phyloP scores from a whole-genome alignment of 75 land plant species.

The Cunninghamia lanceolata region DNA sequence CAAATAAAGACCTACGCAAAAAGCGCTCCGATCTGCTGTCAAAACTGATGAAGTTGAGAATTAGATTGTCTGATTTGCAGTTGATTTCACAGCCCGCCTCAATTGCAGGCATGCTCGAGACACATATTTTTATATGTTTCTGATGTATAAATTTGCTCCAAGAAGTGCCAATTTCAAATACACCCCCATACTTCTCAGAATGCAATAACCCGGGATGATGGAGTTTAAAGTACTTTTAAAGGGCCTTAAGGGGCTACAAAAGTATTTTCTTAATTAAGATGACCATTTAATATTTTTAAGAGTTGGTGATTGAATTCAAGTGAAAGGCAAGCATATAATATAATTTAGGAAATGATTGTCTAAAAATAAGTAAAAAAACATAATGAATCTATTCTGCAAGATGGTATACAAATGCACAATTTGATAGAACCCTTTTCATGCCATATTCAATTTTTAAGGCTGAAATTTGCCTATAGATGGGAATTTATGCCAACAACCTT shows the following conservation, averaged over 20 bases:
- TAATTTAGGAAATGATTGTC: background rate
- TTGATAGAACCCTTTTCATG: background rate
- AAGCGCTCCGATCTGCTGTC: too few species aligned
- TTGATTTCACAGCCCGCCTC: background rate
- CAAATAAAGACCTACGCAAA: too few species aligned
- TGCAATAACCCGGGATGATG: background rate
- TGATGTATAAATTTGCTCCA: background rate
- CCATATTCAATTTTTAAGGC: background rate
- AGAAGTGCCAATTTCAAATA: background rate
- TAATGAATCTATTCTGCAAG: background rate
- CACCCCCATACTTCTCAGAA: background rate
- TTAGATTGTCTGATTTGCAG: background rate
- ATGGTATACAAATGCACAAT: background rate
- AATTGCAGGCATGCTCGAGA: background rate
- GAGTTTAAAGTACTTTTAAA: background rate
- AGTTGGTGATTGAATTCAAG: background rate
- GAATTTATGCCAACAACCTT: background rate
- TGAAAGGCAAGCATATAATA: background rate
- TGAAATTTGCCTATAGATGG: background rate
- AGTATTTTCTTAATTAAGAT: background rate
- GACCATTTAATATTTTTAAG: background rate
- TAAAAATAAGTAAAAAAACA: background rate
- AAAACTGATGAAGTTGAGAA: background rate
- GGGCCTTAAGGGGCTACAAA: background rate
- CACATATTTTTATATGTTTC: background rate